Evolutionary conservation across 2,329 filamentous ascomycete species (phyloP).

Genomic region (Nothomitra cinnamomea): DNA sequence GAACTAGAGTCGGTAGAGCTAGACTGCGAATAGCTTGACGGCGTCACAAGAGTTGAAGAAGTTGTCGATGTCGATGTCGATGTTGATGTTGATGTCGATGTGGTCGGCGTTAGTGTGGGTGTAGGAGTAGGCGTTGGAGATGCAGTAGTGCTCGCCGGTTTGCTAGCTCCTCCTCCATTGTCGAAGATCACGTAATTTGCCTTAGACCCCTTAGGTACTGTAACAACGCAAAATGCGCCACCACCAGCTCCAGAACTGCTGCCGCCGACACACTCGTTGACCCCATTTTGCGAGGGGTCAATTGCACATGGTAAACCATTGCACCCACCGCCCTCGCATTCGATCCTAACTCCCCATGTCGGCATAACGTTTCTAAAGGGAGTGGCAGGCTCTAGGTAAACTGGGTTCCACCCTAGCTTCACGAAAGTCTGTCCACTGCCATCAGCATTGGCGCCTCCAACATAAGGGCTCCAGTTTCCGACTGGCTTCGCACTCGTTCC

Average conservation of each 20-base stretch:
- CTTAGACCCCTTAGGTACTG: slow-evolving; percentile 46
- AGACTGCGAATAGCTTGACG: background rate
- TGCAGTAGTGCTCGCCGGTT: background rate
- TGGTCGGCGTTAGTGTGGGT: slow-evolving; percentile 13
- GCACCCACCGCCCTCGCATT: slow-evolving; percentile 48
- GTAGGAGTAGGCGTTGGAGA: slow-evolving; percentile 10
- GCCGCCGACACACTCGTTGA: slow-evolving; percentile 42
- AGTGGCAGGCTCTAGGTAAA: slow-evolving; percentile 39
- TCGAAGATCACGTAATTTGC: slow-evolving; percentile 50
- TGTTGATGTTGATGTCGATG: slow-evolving; percentile 1
- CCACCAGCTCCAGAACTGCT: slow-evolving; percentile 45
- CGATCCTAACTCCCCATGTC: slow-evolving; percentile 50
- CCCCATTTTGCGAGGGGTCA: slow-evolving; percentile 37
- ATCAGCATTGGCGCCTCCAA: slow-evolving; percentile 58
- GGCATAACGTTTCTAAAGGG: slow-evolving; percentile 41
- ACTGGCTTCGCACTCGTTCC: slow-evolving; percentile 42
- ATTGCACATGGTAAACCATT: slow-evolving; percentile 61
- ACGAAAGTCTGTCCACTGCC: slow-evolving; percentile 48
- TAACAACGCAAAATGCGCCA: slow-evolving; percentile 59
- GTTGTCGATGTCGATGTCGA: slow-evolving; percentile 11
- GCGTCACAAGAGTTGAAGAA: slow-evolving; percentile 8
- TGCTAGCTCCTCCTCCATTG: background rate
- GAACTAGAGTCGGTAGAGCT: background rate
- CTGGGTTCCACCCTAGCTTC: slow-evolving; percentile 65
- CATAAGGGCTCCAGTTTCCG: slow-evolving; percentile 65